phyloP scores from a whole-genome alignment of 306 rosid genomes.

The Medicago truncatula region DNA sequence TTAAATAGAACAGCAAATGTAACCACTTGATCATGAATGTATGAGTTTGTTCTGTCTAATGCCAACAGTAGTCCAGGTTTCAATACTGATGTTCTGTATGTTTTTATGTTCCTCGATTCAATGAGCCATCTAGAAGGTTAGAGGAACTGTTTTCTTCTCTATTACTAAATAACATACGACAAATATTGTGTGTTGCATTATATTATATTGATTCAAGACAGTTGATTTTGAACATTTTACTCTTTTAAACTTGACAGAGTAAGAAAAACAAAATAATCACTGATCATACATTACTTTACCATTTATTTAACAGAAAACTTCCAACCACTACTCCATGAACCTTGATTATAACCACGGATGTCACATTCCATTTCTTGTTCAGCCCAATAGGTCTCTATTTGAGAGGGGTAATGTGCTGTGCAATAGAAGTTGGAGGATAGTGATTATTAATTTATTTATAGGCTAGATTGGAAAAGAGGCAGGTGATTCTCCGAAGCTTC shows the following conservation, averaged over 20 bases:
- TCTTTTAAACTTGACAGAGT: background rate
- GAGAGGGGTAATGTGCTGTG: background rate
- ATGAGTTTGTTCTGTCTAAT: background rate
- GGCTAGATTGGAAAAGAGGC: background rate
- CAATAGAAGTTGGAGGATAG: constrained; percentile 13
- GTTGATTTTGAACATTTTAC: background rate
- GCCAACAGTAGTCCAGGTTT: background rate
- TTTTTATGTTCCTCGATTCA: background rate
- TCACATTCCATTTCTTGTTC: constrained; percentile 3
- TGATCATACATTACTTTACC: background rate
- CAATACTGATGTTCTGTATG: background rate
- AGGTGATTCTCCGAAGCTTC: constrained; percentile 11
- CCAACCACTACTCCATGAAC: background rate
- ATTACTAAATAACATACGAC: background rate
- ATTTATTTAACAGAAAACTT: constrained; percentile 1
- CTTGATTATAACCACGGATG: background rate
- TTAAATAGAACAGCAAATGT: too few relatives aligned
- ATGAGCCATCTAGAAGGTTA: background rate
- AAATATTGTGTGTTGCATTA: background rate
- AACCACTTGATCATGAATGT: background rate
- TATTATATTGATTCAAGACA: background rate
- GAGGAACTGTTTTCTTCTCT: background rate
- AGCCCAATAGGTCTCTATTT: background rate
- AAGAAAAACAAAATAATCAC: constrained; percentile 2
- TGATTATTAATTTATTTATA: constrained; percentile 1